These are phyloP conservation scores for Takakia lepidozioides DNA, from an alignment of 225 moss, liverwort and hornwort species.

Conservation along the genomic window DNA sequence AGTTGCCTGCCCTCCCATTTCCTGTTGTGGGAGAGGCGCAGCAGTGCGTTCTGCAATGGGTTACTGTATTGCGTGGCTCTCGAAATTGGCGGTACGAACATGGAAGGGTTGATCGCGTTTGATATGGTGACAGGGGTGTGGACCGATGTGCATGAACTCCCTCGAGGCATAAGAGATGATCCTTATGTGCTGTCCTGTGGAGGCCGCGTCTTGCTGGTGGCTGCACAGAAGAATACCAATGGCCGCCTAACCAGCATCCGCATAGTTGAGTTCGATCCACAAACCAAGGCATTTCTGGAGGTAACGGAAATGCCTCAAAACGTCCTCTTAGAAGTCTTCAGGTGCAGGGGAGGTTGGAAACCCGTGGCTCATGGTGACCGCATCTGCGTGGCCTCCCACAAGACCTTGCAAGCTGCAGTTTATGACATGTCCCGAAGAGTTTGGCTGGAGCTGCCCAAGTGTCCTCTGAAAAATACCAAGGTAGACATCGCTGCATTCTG, in stretches of 20 bases:
- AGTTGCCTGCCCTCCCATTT: constrained; percentile 49
- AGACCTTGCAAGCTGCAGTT: constrained; percentile 44
- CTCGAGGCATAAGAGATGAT: constrained; percentile 51
- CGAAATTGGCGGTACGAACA: constrained; percentile 46
- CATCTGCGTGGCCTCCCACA: constrained; percentile 59
- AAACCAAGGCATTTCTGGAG: constrained; percentile 28
- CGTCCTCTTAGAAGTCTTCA: constrained; percentile 55
- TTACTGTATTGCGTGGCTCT: constrained; percentile 57
- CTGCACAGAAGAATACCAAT: constrained; percentile 48
- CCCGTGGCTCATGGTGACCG: constrained; percentile 44
- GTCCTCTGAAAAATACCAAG: constrained; percentile 34
- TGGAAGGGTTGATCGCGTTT: constrained; percentile 53
- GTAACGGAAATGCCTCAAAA: constrained; percentile 66
- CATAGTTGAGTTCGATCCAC: constrained; percentile 51
- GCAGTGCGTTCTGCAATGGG: constrained; percentile 47
- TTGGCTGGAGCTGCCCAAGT: constrained; percentile 49
- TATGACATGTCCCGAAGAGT: constrained; percentile 37
- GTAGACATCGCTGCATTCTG: constrained; percentile 57
- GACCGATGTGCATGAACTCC: constrained; percentile 51
- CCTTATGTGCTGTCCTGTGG: constrained; percentile 44
- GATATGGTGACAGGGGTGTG: constrained; percentile 43
- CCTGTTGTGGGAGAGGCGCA: constrained; percentile 41
- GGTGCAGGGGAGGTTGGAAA: constrained; percentile 53
- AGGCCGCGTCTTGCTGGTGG: constrained; percentile 40
- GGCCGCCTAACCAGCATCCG: constrained; percentile 56